phyloP scores from a whole-genome alignment of 1,139 yeast species.

The Magnusiomyces ingens region DNA sequence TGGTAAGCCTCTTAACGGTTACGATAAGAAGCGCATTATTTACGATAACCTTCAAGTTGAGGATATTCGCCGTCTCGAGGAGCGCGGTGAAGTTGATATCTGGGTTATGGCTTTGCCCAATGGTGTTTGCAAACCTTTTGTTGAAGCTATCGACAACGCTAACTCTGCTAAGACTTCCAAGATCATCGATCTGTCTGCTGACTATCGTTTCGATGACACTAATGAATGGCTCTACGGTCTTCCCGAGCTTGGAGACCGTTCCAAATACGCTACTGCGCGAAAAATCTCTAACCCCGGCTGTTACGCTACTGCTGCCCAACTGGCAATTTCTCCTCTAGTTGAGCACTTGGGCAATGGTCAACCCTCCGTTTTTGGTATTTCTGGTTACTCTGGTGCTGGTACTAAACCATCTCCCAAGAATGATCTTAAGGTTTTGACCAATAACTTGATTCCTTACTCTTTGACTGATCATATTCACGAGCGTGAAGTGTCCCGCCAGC shows the following conservation, averaged over 20 bases:
- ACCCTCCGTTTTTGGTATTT: conserved; percentile 88
- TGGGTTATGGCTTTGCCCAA: conserved; percentile 99
- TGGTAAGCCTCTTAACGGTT: conserved; percentile 82
- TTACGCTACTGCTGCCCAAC: conserved; percentile 95
- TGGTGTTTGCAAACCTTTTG: conserved; percentile 96
- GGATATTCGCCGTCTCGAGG: conserved; percentile 74
- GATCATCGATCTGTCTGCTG: conserved; percentile 90
- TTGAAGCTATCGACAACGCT: conserved; percentile 78
- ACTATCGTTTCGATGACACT: conserved; percentile 84
- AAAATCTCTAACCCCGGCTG: conserved; percentile 97
- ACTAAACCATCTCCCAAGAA: conserved; percentile 97
- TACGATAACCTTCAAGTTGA: conserved; percentile 85
- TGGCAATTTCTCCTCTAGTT: conserved; percentile 78
- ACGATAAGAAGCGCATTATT: conserved; percentile 68
- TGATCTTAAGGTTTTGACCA: conserved; percentile 61
- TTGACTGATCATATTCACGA: conserved; percentile 96
- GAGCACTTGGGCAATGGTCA: conserved; percentile 48
- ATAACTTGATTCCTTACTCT: conserved; percentile 91
- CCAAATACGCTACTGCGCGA: conserved; percentile 59
- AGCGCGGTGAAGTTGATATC: conserved; percentile 72
- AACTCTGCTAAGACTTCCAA: conserved; percentile 48
- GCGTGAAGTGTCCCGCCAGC: conserved; percentile 75
- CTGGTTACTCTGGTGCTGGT: conserved; percentile 99
- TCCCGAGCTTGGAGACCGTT: conserved; percentile 65
- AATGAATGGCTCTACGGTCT: conserved; percentile 91